Base-by-base conservation (phyloP, 768 basidiomycete genomes). In the Phylloporus rhodoxanthus region DNA sequence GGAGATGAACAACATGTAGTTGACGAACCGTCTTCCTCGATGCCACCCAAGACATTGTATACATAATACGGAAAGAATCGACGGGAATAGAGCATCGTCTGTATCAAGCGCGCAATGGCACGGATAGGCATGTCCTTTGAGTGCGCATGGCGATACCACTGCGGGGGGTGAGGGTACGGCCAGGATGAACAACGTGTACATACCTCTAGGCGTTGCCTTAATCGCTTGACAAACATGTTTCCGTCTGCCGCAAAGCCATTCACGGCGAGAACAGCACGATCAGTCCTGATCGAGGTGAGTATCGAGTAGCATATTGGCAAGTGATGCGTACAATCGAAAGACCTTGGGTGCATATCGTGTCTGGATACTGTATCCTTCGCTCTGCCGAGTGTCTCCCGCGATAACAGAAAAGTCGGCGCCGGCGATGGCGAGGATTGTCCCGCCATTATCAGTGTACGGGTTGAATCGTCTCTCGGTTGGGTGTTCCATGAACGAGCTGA, bases 21-120 rank as follows among this genome's bases (percentile, higher is more conserved):
- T 32, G 46, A 77, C 87, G 58, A 62, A 93, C 93, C 93, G 65
- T 96, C 93, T 64, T 93, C 93, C 68, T 97, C 93, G 54, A 96
- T 91, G 38, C 93, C 93, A 45, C 91, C 91, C 29, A 97, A 82
- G 64, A 97, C 92, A 69, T 94, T 94, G 76, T 91, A 94, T 28
- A 95, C 87, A 69, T 95, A 99, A 77, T 88, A 98, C 1, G 96
- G 96, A 82, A 99, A 99, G 76, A 96, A 95, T 45, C 95, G 85
- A 55, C 87, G 86, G 34, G 79, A 87, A 67, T 99, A 99, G 23
- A 99, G 79, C 91, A 98, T 95, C 15, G 94, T 96, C 68, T 98
- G 95, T 50, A 99, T 94, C 61, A 99, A 78, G 51, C 96, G 83
- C n/a, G 96, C 96, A 64, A 99, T 96, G 21, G 93, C 85, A 54